Evolutionary conservation across 495 filamentous ascomycete genomes (phyloP).

Genomic region (Penicillium taxi): DNA sequence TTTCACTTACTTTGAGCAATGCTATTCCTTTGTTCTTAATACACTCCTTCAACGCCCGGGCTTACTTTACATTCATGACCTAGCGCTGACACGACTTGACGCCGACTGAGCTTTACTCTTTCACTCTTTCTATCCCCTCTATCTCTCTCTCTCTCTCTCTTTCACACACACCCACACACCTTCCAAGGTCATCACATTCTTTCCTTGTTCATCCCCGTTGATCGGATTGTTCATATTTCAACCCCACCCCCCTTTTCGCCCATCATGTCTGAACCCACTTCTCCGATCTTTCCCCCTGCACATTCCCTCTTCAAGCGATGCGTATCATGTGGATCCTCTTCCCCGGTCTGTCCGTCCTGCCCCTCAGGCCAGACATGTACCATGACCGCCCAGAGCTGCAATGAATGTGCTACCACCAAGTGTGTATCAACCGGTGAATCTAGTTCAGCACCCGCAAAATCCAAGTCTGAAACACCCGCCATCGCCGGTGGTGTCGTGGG

Average conservation of each 20-base stretch:
- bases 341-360: constrained; percentile 47
- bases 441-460: constrained; percentile 16
- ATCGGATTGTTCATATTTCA: constrained; percentile 2
- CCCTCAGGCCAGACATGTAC: constrained; percentile 44
- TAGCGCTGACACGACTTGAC: constrained; percentile 35
- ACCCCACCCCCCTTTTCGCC: constrained; percentile 1
- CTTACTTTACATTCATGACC: constrained; percentile 21
- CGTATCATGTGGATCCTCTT: constrained; percentile 28
- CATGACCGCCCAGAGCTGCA: constrained; percentile 48
- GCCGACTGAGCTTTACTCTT: constrained; percentile 29
- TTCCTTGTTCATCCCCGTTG: constrained; percentile 4
- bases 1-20: background rate
- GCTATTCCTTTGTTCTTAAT: too few species aligned
- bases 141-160: constrained; percentile 1
- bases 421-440: constrained; percentile 42
- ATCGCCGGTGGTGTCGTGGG: constrained; percentile 82
- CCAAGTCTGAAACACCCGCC: constrained; percentile 58
- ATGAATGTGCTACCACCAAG: constrained; percentile 48
- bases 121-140: constrained; percentile 17
- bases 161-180: too few species aligned
- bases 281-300: constrained; percentile 16
- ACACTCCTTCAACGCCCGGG: too few species aligned
- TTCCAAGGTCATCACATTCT: constrained; percentile 12
- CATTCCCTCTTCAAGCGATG: constrained; percentile 44
- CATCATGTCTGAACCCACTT: constrained; percentile 21